Evolutionary conservation across 2,329 filamentous ascomycete species (phyloP).

Genomic region (Colletotrichum eremochloae): DNA sequence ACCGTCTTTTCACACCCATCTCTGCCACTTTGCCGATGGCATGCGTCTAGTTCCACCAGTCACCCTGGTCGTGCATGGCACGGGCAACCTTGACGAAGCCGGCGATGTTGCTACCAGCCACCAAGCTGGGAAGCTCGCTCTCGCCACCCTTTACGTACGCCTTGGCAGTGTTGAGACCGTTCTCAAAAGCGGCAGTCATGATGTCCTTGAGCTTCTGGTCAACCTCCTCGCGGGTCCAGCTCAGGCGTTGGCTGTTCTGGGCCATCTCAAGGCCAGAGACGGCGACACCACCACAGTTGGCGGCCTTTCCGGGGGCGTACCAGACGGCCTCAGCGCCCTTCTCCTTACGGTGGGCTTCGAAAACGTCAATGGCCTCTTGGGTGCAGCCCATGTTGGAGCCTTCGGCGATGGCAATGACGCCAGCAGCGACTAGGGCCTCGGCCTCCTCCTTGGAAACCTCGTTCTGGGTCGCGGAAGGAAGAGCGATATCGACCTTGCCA

Average conservation of each 20-base stretch:
- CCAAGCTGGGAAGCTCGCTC: slow-evolving; percentile 88
- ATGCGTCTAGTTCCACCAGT: slow-evolving; percentile 77
- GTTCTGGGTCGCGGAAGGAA: slow-evolving; percentile 97
- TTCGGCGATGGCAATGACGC: slow-evolving; percentile 90
- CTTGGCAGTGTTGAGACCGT: slow-evolving; percentile 89
- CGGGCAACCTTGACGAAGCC: slow-evolving; percentile 96
- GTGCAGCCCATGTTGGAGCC: slow-evolving; percentile 99
- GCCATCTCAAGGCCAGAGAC: slow-evolving; percentile 99
- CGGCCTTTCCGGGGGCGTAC: slow-evolving; percentile 97
- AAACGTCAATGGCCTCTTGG: slow-evolving; percentile 92
- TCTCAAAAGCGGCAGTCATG: slow-evolving; percentile 94
- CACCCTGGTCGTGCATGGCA: slow-evolving; percentile 96
- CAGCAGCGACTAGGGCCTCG: slow-evolving; percentile 80
- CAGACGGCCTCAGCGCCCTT: slow-evolving; percentile 81
- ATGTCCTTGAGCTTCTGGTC: slow-evolving; percentile 91
- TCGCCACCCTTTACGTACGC: slow-evolving; percentile 85
- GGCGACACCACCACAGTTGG: slow-evolving; percentile 97
- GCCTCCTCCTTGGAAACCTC: slow-evolving; percentile 95
- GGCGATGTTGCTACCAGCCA: slow-evolving; percentile 96
- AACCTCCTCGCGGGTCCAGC: slow-evolving; percentile 91
- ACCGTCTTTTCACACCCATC: slow-evolving; percentile 6
- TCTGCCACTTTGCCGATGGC: not conserved
- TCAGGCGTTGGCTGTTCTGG: slow-evolving; percentile 91
- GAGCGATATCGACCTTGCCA: slow-evolving; percentile 88
- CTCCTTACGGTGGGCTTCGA: slow-evolving; percentile 82